These are phyloP conservation scores for Biscutella laevigata DNA, from an alignment of 441 rosid species.

Conservation along the genomic window DNA sequence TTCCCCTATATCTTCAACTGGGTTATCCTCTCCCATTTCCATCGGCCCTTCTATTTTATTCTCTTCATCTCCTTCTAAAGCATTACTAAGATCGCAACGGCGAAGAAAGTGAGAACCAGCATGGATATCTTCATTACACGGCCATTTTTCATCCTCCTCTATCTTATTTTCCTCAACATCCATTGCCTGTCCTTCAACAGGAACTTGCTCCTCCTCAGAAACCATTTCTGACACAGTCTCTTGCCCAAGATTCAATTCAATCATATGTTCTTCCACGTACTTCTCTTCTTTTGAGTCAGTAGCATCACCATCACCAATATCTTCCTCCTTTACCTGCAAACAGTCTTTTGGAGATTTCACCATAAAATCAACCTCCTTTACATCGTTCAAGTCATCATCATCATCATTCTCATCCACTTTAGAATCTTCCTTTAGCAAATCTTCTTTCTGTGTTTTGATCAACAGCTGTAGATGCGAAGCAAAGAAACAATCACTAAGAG, in stretches of 20 bases:
- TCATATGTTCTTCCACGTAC: slow-evolving; percentile 21
- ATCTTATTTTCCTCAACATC: slow-evolving; percentile 21
- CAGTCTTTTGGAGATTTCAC: slow-evolving; percentile 33
- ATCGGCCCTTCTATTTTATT: slow-evolving; percentile 16
- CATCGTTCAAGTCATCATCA: slow-evolving; percentile 29
- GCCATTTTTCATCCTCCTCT: slow-evolving; percentile 22
- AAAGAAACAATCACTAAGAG: slow-evolving; percentile 59
- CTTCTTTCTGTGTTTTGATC: slow-evolving; percentile 21
- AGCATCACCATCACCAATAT: slow-evolving; percentile 20
- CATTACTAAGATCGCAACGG: slow-evolving; percentile 30
- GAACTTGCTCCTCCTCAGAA: slow-evolving; percentile 10
- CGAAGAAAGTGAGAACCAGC: slow-evolving; percentile 30
- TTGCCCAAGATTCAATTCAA: slow-evolving; percentile 24
- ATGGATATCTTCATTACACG: slow-evolving; percentile 20
- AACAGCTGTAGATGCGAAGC: slow-evolving; percentile 72
- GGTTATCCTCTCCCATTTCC: slow-evolving; percentile 26
- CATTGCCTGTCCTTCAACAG: slow-evolving; percentile 17
- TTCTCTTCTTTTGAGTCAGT: slow-evolving; percentile 21
- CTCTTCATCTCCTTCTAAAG: slow-evolving; percentile 16
- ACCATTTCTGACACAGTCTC: slow-evolving; percentile 24
- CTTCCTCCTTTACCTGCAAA: slow-evolving; percentile 36
- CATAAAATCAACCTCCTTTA: slow-evolving; percentile 34
- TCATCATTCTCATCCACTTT: neutral
- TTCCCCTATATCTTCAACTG: slow-evolving; percentile 19
- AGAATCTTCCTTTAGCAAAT: neutral